Percentiles rank a stretch among this genome's conserved stretches.
Conservation (phyloP, 139 green algal species). For the Astrephomene gubernaculifera region DNA sequence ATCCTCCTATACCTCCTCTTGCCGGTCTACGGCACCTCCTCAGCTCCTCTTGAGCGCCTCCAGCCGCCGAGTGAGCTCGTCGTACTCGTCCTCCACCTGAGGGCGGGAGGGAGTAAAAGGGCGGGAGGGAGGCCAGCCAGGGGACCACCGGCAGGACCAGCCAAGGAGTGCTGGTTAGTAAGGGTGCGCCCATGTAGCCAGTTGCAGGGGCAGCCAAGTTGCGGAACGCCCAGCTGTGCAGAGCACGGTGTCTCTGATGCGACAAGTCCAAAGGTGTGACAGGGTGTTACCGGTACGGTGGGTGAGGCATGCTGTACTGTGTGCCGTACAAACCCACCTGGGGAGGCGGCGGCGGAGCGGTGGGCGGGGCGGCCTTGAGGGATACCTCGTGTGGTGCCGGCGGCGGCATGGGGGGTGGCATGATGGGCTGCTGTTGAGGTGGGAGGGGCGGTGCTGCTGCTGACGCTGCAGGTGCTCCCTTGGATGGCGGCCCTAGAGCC, state of each 20-base stretch:
- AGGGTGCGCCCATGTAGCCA: no score
- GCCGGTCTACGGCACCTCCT: neutral
- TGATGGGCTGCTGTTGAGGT: neutral
- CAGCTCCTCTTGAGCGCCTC: constrained; percentile 68
- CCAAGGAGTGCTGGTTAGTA: no score
- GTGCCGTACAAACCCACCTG: no score
- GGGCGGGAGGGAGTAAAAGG: neutral
- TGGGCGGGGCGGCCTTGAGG: neutral
- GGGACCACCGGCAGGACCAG: no score
- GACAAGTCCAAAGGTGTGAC: no score
- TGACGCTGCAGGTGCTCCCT: constrained; percentile 21
- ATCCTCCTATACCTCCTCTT: neutral
- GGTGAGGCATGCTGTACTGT: no score
- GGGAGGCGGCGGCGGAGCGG: neutral
- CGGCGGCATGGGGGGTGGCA: neutral
- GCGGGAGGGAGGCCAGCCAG: neutral
- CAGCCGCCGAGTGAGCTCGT: constrained; percentile 70
- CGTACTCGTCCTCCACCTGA: constrained; percentile 57
- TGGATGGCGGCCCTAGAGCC: constrained; percentile 65
- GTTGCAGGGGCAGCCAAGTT: no score
- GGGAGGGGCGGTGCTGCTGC: constrained; percentile 32
- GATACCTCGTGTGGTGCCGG: neutral
- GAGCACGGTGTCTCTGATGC: no score
- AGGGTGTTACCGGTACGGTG: no score
- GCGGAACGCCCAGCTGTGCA: no score